phyloP scores from a whole-genome alignment of 805 yeast species.

The Candida caryicola region DNA sequence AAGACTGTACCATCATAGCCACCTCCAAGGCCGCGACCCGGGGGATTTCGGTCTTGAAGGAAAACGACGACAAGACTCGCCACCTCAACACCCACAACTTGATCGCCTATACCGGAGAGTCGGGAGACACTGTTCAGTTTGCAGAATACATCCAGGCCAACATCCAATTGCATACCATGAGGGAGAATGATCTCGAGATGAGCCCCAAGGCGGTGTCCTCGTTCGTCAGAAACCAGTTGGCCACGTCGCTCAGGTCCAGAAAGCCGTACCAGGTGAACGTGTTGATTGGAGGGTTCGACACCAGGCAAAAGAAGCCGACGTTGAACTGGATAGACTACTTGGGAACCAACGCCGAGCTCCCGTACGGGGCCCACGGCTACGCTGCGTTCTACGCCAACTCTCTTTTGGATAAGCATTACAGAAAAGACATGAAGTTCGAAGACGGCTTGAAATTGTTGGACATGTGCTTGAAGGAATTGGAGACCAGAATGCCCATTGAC shows the following conservation, averaged over 20 bases:
- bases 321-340: slow-evolving; percentile 90
- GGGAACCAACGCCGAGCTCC: slow-evolving; percentile 86
- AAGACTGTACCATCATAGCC: slow-evolving; percentile 80
- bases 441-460: slow-evolving; percentile 77
- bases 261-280: slow-evolving; percentile 94
- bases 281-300: slow-evolving; percentile 82
- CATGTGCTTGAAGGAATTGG: slow-evolving; percentile 73
- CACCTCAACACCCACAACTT: slow-evolving; percentile 69
- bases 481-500: slow-evolving; percentile 86
- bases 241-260: slow-evolving; percentile 78
- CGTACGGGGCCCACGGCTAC: slow-evolving; percentile 97
- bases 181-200: slow-evolving; percentile 74
- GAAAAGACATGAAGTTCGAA: slow-evolving; percentile 66
- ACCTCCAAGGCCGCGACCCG: slow-evolving; percentile 94
- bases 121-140: slow-evolving; percentile 95
- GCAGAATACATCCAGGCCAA: slow-evolving; percentile 94
- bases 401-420: slow-evolving; percentile 84
- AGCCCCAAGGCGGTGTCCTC: slow-evolving; percentile 85
- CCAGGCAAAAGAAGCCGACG: slow-evolving; percentile 54
- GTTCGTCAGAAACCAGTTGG: slow-evolving; percentile 83
- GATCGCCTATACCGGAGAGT: slow-evolving; percentile 90
- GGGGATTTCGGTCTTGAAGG: slow-evolving; percentile 79
- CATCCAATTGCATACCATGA: slow-evolving; percentile 79
- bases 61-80: slow-evolving; percentile 78
- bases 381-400: slow-evolving; percentile 96